These are phyloP conservation scores for Triticum aestivum DNA, from an alignment of 176 grass and related monocot genomes.

Conservation along the genomic window DNA sequence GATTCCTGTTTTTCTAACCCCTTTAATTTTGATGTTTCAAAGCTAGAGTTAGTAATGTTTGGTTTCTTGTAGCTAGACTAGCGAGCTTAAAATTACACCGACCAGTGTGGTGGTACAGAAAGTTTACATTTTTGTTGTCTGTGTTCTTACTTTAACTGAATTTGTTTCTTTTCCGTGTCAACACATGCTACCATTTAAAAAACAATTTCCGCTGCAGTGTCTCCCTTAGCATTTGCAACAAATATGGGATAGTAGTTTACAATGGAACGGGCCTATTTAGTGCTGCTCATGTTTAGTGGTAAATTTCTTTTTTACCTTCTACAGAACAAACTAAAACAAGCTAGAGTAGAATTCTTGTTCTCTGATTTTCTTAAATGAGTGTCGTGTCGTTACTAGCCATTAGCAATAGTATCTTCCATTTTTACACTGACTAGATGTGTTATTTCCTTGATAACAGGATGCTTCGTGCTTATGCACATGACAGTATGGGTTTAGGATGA, in stretches of 20 bases:
- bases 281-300: slow-evolving; percentile 93
- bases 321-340: not conserved
- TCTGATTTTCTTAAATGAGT: not conserved
- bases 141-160: not conserved
- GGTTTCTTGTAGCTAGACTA: not conserved
- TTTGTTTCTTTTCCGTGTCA: slow-evolving; percentile 36
- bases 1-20: too few relatives aligned
- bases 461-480: slow-evolving; percentile 83
- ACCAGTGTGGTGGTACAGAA: too few relatives aligned
- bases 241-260: slow-evolving; percentile 70
- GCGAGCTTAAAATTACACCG: not conserved
- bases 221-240: slow-evolving; percentile 80
- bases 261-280: slow-evolving; percentile 94
- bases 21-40: not conserved
- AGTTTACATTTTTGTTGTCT: not conserved
- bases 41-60: not conserved
- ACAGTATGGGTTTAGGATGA: slow-evolving; percentile 91
- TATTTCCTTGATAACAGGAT: slow-evolving; percentile 55
- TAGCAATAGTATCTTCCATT: not conserved
- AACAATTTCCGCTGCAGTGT: slow-evolving; percentile 84
- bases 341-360: not conserved
- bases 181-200: slow-evolving; percentile 87
- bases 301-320: slow-evolving; percentile 15
- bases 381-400: not conserved
- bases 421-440: not conserved